These are phyloP conservation scores for Cruciata laevipes DNA, from an alignment of 257 asterid genomes.

Conservation along the genomic window DNA sequence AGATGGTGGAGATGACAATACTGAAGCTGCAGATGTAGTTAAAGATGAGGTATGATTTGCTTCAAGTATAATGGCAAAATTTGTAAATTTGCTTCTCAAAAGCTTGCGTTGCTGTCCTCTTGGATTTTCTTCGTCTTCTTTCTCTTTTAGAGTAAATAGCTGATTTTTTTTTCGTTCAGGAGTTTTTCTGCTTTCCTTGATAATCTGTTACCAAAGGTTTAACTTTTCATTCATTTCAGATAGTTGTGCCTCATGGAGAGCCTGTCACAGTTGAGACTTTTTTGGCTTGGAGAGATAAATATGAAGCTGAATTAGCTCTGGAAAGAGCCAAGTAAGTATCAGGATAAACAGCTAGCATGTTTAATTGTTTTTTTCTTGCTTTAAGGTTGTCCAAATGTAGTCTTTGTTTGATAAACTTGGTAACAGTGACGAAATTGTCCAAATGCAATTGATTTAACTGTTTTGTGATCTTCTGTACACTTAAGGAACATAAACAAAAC, in stretches of 20 bases:
- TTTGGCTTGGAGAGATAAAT: constrained; percentile 97
- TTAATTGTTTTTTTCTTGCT: constrained; percentile 12
- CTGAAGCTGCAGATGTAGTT: constrained; percentile 45
- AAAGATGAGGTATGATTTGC: constrained; percentile 67
- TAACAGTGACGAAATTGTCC: too few species aligned
- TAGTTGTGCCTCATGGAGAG: constrained; percentile 94
- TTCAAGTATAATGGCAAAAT: neutral
- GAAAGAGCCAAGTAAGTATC: constrained; percentile 92
- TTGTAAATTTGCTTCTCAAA: neutral
- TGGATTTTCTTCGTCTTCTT: neutral
- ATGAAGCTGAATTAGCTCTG: constrained; percentile 96
- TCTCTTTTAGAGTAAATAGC: neutral
- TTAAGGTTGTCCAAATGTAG: neutral
- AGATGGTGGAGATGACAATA: constrained; percentile 47
- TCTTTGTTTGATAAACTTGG: neutral
- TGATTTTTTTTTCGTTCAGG: neutral
- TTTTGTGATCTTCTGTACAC: neutral
- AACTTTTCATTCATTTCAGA: constrained; percentile 39
- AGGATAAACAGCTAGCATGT: constrained; percentile 12
- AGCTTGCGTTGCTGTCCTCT: neutral
- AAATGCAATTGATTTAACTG: neutral
- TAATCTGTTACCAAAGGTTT: constrained; percentile 8
- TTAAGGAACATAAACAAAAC: neutral
- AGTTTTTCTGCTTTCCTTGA: neutral
- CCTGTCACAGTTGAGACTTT: constrained; percentile 87